Percentiles rank a stretch among this genome's conserved stretches.
Conservation (phyloP, 225 moss, liverwort and hornwort genomes). For the Polytrichum formosum region DNA sequence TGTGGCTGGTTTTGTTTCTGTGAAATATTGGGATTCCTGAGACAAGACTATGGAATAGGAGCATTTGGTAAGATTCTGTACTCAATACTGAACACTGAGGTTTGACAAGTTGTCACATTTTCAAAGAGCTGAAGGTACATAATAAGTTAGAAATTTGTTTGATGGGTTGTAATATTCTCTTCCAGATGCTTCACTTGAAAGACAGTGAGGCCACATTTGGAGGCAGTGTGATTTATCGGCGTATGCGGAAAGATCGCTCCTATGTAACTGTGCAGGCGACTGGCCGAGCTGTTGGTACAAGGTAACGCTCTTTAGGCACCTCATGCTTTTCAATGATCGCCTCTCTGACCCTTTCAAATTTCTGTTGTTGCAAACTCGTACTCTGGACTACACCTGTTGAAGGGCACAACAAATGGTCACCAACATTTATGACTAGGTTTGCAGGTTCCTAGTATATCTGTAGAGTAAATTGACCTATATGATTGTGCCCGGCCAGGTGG, state of each 20-base stretch:
- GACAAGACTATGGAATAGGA: too few species aligned
- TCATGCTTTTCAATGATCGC: too few species aligned
- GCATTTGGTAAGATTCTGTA: too few species aligned
- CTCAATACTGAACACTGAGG: too few species aligned
- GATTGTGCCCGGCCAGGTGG: constrained; percentile 43
- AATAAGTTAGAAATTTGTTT: background rate
- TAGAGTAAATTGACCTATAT: background rate
- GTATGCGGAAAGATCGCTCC: constrained; percentile 47
- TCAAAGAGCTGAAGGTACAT: too few species aligned
- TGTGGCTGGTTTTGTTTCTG: too few species aligned
- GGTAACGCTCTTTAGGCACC: constrained; percentile 15
- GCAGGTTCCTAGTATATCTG: background rate
- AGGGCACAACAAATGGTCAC: too few species aligned
- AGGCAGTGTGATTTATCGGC: constrained; percentile 55
- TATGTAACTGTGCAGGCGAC: constrained; percentile 60
- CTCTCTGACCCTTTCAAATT: too few species aligned
- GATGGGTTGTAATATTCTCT: constrained; percentile 5
- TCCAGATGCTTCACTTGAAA: constrained; percentile 54
- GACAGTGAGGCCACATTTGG: constrained; percentile 33
- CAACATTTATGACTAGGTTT: background rate
- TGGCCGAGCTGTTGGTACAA: constrained; percentile 60
- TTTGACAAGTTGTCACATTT: too few species aligned
- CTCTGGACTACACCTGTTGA: too few species aligned
- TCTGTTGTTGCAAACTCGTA: too few species aligned
- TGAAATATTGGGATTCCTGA: too few species aligned